Base-by-base conservation (phyloP, 2,329 filamentous ascomycete species). In the Sporothrix inflata region DNA sequence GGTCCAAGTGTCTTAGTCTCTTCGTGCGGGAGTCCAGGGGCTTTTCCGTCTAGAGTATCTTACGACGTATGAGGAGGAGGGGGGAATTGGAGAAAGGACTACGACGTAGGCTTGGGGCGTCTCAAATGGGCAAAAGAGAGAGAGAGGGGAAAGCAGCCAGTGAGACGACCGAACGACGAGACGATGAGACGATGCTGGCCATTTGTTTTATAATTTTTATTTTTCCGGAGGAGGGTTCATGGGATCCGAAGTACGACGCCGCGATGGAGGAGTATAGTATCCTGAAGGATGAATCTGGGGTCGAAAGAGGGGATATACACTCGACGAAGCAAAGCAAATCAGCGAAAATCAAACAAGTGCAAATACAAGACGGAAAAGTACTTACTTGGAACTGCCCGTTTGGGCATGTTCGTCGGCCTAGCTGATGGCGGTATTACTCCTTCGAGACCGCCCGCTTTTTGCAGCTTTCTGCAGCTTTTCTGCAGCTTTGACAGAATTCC, bases 51-150 rank as follows among this genome's bases (percentile, higher is more conserved):
- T 7, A 27, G 24, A 53, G 49, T 53, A 55, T 55, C 51, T 8
- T 16, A 16, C 45, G 19, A 47, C 7, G 16, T 19, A 16, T 16
- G 45, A 47, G 14, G 16, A n/a, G 8, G 21, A 21, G 21, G 40
- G 34, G 57, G 57, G 57, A 60, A 61, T 38, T 61, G 55, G 30
- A 40, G 55, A 57, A 57, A n/a, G n/a, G n/a, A n/a, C n/a, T n/a
- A n/a, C n/a, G 27, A 34, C 30, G 3, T 34, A n/a, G n/a, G n/a
- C n/a, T n/a, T n/a, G n/a, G 30, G 30, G 30, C 30, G 30, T 30
- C 53, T 51, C 9, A 30, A 24, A 14, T 4, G 9, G 24, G 11
- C 1, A 27, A 51, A 51, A 51, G 49, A 57, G 49, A 57, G 27
- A 57, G 3, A 24, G 27, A 34, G 53, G 53, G 27, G 5, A 57